Evolutionary conservation across 352 stramenopile species (phyloP).

Genomic region (Pythium volutum): DNA sequence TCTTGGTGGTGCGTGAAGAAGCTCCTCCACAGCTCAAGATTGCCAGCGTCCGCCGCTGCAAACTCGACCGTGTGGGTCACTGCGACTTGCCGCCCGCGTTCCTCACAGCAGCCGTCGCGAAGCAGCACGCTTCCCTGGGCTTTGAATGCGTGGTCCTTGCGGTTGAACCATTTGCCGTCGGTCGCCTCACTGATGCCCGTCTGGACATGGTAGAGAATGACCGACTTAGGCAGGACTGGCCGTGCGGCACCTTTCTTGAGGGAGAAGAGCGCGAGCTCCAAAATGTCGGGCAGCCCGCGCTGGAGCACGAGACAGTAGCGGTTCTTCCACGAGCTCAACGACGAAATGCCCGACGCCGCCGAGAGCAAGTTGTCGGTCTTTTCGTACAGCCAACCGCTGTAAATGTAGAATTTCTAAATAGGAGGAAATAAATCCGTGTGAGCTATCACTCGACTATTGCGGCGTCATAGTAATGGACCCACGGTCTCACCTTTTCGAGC

Average conservation of each 20-base stretch:
- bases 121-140: conserved; percentile 33
- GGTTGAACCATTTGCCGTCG: conserved; percentile 73
- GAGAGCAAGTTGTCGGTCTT: conserved; percentile 33
- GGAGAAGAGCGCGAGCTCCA: conserved; percentile 74
- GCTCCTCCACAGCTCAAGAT: conserved; percentile 49
- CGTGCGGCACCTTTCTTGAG: conserved; percentile 43
- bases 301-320: conserved; percentile 71
- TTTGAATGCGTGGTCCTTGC: conserved; percentile 59
- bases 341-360: conserved; percentile 27
- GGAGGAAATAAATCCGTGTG: no score
- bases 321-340: conserved; percentile 31
- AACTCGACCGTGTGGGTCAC: conserved; percentile 47
- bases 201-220: conserved; percentile 61
- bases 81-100: conserved; percentile 34
- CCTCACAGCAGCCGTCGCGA: conserved; percentile 25
- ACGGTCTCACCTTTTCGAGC: conserved; percentile 21
- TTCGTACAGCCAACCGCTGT: conserved; percentile 32
- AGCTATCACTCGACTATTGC: not conserved
- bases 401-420: conserved; percentile 28
- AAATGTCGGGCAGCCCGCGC: conserved; percentile 45
- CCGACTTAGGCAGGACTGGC: conserved; percentile 48
- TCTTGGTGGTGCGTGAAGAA: conserved; percentile 65
- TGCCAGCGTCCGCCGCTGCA: conserved; percentile 42
- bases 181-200: conserved; percentile 36
- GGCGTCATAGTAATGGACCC: no score